These are phyloP conservation scores for Peronospora farinosa DNA, from an alignment of 352 stramenopile species.

Conservation along the genomic window DNA sequence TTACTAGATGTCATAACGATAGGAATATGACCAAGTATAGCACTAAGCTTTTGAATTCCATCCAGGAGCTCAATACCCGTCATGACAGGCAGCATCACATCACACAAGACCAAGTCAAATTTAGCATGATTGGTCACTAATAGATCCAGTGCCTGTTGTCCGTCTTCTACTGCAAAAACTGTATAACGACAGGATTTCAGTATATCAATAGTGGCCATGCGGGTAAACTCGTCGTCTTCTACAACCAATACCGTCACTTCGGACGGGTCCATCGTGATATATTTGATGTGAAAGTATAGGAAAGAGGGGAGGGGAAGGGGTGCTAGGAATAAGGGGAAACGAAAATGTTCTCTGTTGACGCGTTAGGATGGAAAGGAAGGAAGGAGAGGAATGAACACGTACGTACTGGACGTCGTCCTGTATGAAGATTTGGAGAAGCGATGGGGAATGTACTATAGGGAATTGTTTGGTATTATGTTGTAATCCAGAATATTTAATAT, in stretches of 20 bases:
- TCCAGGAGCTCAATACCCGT: slow-evolving; percentile 85
- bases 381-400: background rate
- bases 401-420: no score
- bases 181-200: slow-evolving; percentile 82
- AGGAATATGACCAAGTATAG: slow-evolving; percentile 69
- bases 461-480: background rate
- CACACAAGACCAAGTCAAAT: slow-evolving; percentile 85
- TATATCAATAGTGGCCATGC: slow-evolving; percentile 85
- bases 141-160: slow-evolving; percentile 63
- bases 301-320: background rate
- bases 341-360: background rate
- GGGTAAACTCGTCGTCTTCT: slow-evolving; percentile 87
- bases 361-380: slow-evolving; percentile 1
- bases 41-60: slow-evolving; percentile 65
- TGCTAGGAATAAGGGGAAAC: background rate
- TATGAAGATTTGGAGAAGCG: background rate
- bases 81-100: slow-evolving; percentile 87
- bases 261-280: slow-evolving; percentile 60
- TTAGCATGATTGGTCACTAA: slow-evolving; percentile 63
- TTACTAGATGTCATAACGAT: slow-evolving; percentile 89
- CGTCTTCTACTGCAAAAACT: slow-evolving; percentile 81
- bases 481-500: no score
- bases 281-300: background rate
- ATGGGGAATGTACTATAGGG: background rate
- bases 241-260: slow-evolving; percentile 87